These are phyloP conservation scores for Candida schatavii DNA, from an alignment of 805 yeast genomes.

Conservation along the genomic window DNA sequence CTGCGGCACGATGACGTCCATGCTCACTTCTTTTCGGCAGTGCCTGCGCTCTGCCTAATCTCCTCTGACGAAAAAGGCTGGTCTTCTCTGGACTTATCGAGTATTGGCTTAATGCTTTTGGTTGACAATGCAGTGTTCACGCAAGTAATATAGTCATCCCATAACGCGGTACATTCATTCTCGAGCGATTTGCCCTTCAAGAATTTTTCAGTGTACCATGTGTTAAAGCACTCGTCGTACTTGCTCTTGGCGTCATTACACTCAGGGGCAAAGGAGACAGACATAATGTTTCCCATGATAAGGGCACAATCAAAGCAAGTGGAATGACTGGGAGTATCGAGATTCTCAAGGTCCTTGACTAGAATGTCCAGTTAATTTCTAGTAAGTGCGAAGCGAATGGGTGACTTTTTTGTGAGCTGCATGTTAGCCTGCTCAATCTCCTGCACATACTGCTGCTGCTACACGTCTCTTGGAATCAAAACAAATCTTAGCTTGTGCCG, in stretches of 20 bases:
- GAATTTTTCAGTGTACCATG: constrained; percentile 91
- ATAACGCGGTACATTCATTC: constrained; percentile 87
- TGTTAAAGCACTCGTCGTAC: constrained; percentile 91
- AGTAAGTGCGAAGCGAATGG: too few relatives aligned
- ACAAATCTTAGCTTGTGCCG: too few relatives aligned
- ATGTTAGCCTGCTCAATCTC: too few relatives aligned
- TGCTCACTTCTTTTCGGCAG: too few relatives aligned
- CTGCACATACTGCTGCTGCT: too few relatives aligned
- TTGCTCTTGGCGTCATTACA: constrained; percentile 82
- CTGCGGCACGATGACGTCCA: too few relatives aligned
- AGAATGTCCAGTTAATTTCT: too few relatives aligned
- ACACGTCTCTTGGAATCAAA: too few relatives aligned
- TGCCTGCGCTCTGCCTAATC: constrained; percentile 23
- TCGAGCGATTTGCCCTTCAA: constrained; percentile 51
- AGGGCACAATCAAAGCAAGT: neutral
- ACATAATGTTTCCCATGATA: constrained; percentile 44
- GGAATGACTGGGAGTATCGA: too few relatives aligned
- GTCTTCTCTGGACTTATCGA: constrained; percentile 86
- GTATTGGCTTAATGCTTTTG: constrained; percentile 75
- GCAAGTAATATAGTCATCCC: constrained; percentile 89
- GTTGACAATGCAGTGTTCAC: constrained; percentile 66
- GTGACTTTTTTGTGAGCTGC: too few relatives aligned
- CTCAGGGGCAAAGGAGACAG: constrained; percentile 91
- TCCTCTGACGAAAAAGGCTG: constrained; percentile 63
- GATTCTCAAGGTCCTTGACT: too few relatives aligned